phyloP scores from a whole-genome alignment of 441 rosid genomes.

The Syzygium malaccense region DNA sequence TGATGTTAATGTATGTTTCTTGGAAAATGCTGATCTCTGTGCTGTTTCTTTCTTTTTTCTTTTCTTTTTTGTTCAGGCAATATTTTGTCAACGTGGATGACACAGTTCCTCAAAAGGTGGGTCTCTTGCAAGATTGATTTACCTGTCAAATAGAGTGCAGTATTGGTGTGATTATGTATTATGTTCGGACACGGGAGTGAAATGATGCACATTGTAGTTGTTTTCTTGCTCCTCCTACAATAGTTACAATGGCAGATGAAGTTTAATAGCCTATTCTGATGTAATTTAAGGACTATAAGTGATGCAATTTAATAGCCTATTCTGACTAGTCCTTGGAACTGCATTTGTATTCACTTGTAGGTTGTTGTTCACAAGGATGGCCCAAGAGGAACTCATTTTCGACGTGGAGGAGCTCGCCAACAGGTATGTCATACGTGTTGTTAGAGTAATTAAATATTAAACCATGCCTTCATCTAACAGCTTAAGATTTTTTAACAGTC shows the following conservation, averaged over 20 bases:
- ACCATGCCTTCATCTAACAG: too few species aligned
- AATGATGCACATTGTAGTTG: not conserved
- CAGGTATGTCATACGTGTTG: not conserved
- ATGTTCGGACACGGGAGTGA: not conserved
- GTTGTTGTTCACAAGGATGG: constrained; percentile 12
- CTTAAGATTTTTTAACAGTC: too few species aligned
- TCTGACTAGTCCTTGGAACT: not conserved
- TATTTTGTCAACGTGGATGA: constrained; percentile 14
- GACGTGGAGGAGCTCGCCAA: constrained; percentile 17
- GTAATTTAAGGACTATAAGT: not conserved
- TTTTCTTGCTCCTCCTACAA: not conserved
- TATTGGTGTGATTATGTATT: not conserved
- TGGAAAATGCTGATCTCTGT: not conserved
- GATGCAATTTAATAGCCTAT: not conserved
- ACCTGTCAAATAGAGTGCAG: not conserved
- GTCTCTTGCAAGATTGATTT: not conserved
- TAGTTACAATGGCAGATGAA: not conserved
- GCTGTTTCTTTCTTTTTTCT: not conserved
- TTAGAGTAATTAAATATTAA: too few species aligned
- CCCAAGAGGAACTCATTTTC: constrained; percentile 13
- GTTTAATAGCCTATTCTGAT: not conserved
- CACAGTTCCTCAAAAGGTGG: constrained; percentile 12
- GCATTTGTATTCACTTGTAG: not conserved
- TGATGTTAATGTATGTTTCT: not conserved
- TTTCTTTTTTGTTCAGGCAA: not conserved